Evolutionary conservation across 306 rosid genomes (phyloP).

Genomic region (Pachyrhizus erosus): DNA sequence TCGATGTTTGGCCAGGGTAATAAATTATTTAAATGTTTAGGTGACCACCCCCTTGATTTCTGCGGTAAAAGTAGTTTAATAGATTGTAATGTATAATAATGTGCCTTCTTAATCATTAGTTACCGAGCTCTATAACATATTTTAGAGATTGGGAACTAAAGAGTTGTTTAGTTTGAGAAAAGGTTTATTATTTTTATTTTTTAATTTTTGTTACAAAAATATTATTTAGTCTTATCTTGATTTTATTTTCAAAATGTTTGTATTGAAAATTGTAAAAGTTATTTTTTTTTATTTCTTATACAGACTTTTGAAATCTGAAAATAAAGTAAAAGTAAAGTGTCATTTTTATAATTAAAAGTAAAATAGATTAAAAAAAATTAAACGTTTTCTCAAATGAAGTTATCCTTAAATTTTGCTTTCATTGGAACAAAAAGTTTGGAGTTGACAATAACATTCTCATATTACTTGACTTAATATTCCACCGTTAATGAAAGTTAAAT

Average conservation of each 20-base stretch:
- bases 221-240: too few relatives aligned
- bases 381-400: not conserved
- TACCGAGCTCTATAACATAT: not conserved
- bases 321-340: not conserved
- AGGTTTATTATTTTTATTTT: too few relatives aligned
- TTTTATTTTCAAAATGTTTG: not conserved
- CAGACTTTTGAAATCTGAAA: not conserved
- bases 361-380: not conserved
- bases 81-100: not conserved
- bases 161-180: too few relatives aligned
- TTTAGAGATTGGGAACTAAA: not conserved
- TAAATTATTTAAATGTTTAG: not conserved
- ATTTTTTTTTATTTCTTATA: not conserved
- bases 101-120: not conserved
- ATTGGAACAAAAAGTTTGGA: not conserved
- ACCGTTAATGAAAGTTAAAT: not conserved
- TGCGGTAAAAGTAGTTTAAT: not conserved
- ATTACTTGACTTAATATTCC: not conserved
- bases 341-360: not conserved
- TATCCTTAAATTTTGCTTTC: not conserved
- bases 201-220: too few relatives aligned
- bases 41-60: not conserved
- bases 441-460: not conserved
- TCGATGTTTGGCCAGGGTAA: too few relatives aligned
- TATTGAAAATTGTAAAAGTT: not conserved